phyloP scores from a whole-genome alignment of 257 asterid genomes.

The Apocynum venetum region DNA sequence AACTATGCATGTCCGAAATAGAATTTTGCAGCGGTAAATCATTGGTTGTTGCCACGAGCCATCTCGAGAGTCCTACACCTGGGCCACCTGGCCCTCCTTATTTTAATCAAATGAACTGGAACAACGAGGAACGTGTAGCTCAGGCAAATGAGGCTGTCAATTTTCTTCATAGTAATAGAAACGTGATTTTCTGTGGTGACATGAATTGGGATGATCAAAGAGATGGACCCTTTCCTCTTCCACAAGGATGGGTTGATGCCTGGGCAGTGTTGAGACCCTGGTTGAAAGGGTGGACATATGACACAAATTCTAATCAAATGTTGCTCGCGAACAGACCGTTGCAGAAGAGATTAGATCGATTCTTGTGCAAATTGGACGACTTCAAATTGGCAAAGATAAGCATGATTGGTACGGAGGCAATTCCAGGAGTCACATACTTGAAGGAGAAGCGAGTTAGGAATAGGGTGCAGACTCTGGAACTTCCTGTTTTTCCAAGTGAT shows the following conservation, averaged over 20 bases:
- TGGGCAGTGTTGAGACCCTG: neutral
- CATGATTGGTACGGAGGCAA: conserved; percentile 8
- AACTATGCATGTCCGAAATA: conserved; percentile 3
- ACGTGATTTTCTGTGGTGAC: conserved; percentile 15
- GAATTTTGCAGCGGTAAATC: neutral
- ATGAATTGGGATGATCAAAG: conserved; percentile 10
- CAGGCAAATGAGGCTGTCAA: conserved; percentile 1
- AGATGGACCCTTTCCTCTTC: neutral
- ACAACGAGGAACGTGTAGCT: conserved; percentile 3
- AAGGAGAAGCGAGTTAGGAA: conserved; percentile 12
- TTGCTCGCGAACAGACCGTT: neutral
- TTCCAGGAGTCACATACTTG: conserved; percentile 10
- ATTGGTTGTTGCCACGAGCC: conserved; percentile 2
- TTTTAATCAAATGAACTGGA: neutral
- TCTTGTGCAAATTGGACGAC: conserved; percentile 4
- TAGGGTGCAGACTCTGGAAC: conserved; percentile 6
- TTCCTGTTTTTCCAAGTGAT: conserved; percentile 12
- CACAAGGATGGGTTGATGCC: conserved; percentile 6
- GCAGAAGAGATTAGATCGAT: conserved; percentile 13
- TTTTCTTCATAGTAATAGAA: neutral
- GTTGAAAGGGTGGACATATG: conserved; percentile 9
- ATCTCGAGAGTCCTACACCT: conserved; percentile 6
- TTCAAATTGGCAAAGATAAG: neutral
- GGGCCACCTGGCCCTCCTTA: no score
- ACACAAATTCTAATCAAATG: conserved; percentile 9